Conservation (phyloP, 2,329 filamentous ascomycete genomes). For the Trichophyton verrucosum region DNA sequence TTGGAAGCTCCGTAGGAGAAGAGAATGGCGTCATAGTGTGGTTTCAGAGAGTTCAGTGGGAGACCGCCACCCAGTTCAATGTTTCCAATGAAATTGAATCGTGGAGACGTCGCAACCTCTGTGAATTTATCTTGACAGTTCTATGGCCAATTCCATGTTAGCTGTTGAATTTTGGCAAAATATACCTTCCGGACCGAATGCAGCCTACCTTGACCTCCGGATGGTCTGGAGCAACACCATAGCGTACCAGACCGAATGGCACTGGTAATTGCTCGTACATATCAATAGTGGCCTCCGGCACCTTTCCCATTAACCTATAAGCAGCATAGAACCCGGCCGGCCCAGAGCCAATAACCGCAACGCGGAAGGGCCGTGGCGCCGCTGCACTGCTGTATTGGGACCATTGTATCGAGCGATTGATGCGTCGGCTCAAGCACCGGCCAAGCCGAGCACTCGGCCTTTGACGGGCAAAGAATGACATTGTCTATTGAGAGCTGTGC, state of each 20-base stretch:
- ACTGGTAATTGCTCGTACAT: conserved; percentile 95
- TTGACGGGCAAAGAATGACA: neutral
- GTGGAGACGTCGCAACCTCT: conserved; percentile 67
- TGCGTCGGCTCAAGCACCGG: neutral
- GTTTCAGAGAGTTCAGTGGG: conserved; percentile 55
- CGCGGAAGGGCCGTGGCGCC: conserved; percentile 48
- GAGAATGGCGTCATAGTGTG: conserved; percentile 81
- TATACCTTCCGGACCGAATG: neutral
- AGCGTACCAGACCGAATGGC: conserved; percentile 82
- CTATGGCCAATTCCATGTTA: conserved; percentile 33
- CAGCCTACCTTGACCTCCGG: conserved; percentile 80
- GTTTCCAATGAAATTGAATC: conserved; percentile 88
- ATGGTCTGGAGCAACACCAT: conserved; percentile 95
- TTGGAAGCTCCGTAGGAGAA: conserved; percentile 86
- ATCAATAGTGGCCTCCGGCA: conserved; percentile 62
- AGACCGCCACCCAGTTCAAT: conserved; percentile 61
- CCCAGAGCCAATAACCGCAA: conserved; percentile 85
- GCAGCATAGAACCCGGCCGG: conserved; percentile 94
- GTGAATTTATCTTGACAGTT: conserved; percentile 92
- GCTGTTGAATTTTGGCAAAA: neutral
- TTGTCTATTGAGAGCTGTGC: neutral
- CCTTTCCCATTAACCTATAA: conserved; percentile 66
- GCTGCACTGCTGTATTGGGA: conserved; percentile 9
- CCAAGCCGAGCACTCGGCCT: neutral
- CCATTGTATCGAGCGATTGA: too few relatives aligned